Evolutionary conservation across 768 basidiomycete species (phyloP).

Genomic region (Symmetrospora coprosmae): DNA sequence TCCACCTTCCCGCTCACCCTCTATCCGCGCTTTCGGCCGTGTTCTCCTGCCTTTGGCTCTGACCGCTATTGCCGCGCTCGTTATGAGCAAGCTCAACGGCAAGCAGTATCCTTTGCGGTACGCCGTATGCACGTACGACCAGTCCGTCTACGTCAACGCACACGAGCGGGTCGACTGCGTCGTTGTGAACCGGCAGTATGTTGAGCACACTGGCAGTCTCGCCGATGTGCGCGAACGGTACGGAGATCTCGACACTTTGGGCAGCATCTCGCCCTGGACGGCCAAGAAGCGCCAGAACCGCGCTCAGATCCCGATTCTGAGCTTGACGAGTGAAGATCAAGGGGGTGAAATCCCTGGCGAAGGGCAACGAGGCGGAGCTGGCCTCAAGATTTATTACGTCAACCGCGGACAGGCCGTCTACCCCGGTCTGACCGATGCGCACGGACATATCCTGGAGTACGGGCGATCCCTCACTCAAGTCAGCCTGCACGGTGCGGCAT

Average conservation of each 20-base stretch:
- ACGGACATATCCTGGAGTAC: constrained; percentile 62
- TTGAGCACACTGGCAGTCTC: background rate
- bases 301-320: no score
- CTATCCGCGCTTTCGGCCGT: no score
- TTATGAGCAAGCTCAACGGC: no score
- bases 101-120: no score
- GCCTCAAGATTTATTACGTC: background rate
- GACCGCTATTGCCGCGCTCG: no score
- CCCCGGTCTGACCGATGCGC: constrained; percentile 45
- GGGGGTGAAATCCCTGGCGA: no score
- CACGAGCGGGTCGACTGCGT: background rate
- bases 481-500: constrained; percentile 45
- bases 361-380: no score
- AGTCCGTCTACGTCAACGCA: background rate
- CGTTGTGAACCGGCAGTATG: background rate
- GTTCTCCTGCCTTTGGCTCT: no score
- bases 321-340: no score
- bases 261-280: background rate
- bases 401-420: background rate
- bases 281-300: background rate
- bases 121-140: background rate
- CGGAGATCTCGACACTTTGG: background rate
- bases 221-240: background rate
- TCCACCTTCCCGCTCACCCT: no score
- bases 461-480: constrained; percentile 54